Evolutionary conservation across 192 early-diverging fungal species (phyloP).

Genomic region (Coemansia sp.): DNA sequence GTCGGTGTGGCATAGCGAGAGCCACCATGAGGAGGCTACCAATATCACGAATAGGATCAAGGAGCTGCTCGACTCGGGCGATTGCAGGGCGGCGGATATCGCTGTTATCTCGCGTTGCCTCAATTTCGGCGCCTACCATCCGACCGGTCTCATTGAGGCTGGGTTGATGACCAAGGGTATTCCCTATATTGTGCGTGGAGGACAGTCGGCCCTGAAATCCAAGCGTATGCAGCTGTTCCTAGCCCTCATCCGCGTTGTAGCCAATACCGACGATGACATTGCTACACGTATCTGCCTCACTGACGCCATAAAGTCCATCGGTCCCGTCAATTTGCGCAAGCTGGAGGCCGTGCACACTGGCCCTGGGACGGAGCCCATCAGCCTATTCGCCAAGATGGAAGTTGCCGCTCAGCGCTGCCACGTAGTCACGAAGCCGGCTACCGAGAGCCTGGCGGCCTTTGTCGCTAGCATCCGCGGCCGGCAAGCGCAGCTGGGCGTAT

Average conservation of each 20-base stretch:
- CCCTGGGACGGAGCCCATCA: not conserved
- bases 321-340: conserved; percentile 5
- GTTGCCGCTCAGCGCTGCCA: not conserved
- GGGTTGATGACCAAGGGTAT: conserved; percentile 51
- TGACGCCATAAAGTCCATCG: conserved; percentile 21
- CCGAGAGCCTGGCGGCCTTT: conserved; percentile 19
- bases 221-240: conserved; percentile 38
- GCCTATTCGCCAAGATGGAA: conserved; percentile 6
- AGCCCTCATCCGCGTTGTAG: conserved; percentile 32
- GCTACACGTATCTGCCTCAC: conserved; percentile 28
- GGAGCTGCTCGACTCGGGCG: conserved; percentile 50
- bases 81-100: conserved; percentile 69
- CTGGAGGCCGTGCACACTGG: not conserved
- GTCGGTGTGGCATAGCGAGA: conserved; percentile 54
- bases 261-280: conserved; percentile 38
- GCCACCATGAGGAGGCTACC: conserved; percentile 62
- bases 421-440: conserved; percentile 8
- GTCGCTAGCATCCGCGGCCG: conserved; percentile 9
- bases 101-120: conserved; percentile 64
- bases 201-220: conserved; percentile 38
- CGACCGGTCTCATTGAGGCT: conserved; percentile 56
- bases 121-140: conserved; percentile 55
- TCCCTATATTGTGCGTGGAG: conserved; percentile 42
- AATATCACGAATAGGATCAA: conserved; percentile 23
- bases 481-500: conserved; percentile 8